phyloP scores from a whole-genome alignment of 345 rosid species.

The Iberis pinnata region DNA sequence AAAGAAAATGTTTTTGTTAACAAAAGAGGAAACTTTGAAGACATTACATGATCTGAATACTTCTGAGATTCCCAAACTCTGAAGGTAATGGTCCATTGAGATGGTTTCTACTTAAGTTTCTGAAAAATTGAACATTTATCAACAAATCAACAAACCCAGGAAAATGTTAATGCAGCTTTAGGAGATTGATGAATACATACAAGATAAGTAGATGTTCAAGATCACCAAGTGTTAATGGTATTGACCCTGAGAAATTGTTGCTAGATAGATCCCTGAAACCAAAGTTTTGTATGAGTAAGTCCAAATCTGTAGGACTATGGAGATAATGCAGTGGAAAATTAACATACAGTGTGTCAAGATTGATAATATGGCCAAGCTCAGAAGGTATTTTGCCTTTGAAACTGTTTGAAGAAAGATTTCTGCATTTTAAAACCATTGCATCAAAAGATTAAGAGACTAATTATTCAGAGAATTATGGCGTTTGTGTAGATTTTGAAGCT shows the following conservation, averaged over 20 bases:
- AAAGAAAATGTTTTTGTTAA: background rate
- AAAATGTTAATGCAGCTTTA: background rate
- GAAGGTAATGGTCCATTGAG: slow-evolving; percentile 59
- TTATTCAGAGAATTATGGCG: too few relatives aligned
- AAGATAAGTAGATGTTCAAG: slow-evolving; percentile 87
- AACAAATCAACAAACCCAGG: background rate
- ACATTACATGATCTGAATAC: slow-evolving; percentile 57
- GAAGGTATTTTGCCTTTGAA: slow-evolving; percentile 68
- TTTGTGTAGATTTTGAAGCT: slow-evolving; percentile 16
- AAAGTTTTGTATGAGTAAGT: background rate
- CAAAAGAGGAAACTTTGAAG: background rate
- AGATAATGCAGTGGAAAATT: background rate
- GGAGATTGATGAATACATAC: slow-evolving; percentile 33
- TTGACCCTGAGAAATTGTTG: slow-evolving; percentile 61
- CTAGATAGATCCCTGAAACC: slow-evolving; percentile 68
- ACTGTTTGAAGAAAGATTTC: slow-evolving; percentile 71
- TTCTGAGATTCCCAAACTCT: slow-evolving; percentile 76
- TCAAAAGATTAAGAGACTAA: background rate
- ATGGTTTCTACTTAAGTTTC: slow-evolving; percentile 71
- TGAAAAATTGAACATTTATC: background rate
- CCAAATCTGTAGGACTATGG: background rate
- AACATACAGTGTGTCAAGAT: slow-evolving; percentile 81
- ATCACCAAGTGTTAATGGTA: slow-evolving; percentile 80
- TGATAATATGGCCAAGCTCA: slow-evolving; percentile 75
- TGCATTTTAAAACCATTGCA: slow-evolving; percentile 19